Evolutionary conservation across 768 basidiomycete species (phyloP), one percentile per base, ranked within the genome.

Genomic region (Podaxis sp.): DNA sequence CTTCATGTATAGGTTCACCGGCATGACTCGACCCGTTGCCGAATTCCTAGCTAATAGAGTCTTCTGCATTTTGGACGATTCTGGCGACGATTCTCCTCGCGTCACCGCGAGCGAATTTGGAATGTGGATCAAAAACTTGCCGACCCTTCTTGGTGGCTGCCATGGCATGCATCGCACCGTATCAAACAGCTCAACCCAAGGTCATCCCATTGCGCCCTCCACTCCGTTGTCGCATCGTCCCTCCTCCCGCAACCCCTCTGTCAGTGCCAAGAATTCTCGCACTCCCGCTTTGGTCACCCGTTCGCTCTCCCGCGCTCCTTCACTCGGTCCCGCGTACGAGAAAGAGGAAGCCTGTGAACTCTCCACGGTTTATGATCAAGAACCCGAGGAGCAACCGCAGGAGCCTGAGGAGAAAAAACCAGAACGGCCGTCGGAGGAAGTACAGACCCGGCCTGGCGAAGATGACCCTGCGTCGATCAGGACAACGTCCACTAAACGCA

Each of bases 1-100:
- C 77, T 91, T 99, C 76, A 85, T 95, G 80, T 80, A 85, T 62
- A 87, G 95, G 61, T 99, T 98, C 77, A 82, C 90, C 22, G 96
- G 93, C 63, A 94, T 94, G 91, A 93, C 91, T 20, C 76, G 79
- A 33, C 77, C 89, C 58, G 95, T 98, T 41, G 96, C 96, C 2
- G 88, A 92, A 28, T 93, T 93, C 74, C 84, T 99, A 55, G 88
- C 93, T 59, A 82, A 84, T 64, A 84, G 84, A 61, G 90, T 99
- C 26, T 96, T 99, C 73, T 92, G 88, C 73, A 79, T 93, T 66
- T 84, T 92, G 41, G 81, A 86, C 36, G 82, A 87, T 67, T 81
- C 87, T 17, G 76, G 82, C 38, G 84, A 87, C 66, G 91, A 89
- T 66, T 81, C 83, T 3, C 75, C 76, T 63, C 87, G 93, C 58